phyloP scores from a whole-genome alignment of 2,329 filamentous ascomycete genomes.

The Penicillium sp. region DNA sequence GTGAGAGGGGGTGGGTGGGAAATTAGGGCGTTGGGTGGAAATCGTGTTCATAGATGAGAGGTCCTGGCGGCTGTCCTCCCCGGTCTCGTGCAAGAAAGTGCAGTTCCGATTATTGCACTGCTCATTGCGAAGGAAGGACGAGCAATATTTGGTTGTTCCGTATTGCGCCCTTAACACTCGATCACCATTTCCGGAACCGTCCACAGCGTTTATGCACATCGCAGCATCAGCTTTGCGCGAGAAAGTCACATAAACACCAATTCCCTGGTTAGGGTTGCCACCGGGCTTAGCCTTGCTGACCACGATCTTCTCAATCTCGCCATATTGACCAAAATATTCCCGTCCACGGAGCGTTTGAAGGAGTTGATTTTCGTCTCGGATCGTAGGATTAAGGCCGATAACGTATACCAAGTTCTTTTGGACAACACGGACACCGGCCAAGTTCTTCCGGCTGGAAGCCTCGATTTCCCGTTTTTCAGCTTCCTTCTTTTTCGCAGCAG shows the following conservation, averaged over 20 bases:
- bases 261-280: conserved; percentile 68
- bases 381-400: conserved; percentile 85
- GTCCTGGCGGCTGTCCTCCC: conserved; percentile 93
- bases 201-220: conserved; percentile 84
- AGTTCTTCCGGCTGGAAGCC: conserved; percentile 89
- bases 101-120: conserved; percentile 93
- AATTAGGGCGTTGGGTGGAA: conserved; percentile 69
- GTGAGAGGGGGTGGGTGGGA: conserved; percentile 48
- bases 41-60: conserved; percentile 91
- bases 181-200: conserved; percentile 89
- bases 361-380: conserved; percentile 81
- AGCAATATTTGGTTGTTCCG: conserved; percentile 98
- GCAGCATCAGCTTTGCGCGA: conserved; percentile 86
- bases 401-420: conserved; percentile 99
- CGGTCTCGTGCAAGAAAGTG: conserved; percentile 96
- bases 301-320: conserved; percentile 97
- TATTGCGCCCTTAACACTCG: conserved; percentile 71
- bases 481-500: conserved; percentile 86
- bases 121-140: conserved; percentile 91
- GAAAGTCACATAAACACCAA: conserved; percentile 98
- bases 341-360: conserved; percentile 84
- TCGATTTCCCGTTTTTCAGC: conserved; percentile 95
- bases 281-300: conserved; percentile 91
- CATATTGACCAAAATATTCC: conserved; percentile 97
- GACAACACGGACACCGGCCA: conserved; percentile 90